A percentile compares a stretch with the other conserved stretches of the same genome.
These are phyloP conservation scores for Celoporthe dispersa DNA, from an alignment of 2,329 filamentous ascomycete genomes.

Conservation along the genomic window DNA sequence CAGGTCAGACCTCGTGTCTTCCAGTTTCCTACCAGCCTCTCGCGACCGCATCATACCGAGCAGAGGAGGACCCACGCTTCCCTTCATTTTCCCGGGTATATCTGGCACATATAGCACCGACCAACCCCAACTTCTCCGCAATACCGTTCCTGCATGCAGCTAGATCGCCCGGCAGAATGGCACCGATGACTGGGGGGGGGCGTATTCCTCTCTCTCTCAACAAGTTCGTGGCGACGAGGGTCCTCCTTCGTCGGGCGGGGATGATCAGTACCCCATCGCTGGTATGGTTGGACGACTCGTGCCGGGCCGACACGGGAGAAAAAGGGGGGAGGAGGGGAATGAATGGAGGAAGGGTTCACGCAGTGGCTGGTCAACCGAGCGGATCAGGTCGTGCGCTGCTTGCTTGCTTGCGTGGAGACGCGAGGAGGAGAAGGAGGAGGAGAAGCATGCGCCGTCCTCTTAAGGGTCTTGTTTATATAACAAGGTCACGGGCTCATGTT, in stretches of 20 bases:
- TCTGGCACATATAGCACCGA: not conserved
- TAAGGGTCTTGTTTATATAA: not conserved
- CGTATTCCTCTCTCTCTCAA: no score
- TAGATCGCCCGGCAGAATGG: conserved; percentile 11
- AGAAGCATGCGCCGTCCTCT: not conserved
- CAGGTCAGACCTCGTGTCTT: not conserved
- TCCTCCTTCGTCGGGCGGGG: not conserved
- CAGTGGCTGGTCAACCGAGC: not conserved
- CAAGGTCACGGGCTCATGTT: not conserved
- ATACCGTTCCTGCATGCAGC: not conserved
- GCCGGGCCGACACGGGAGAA: not conserved
- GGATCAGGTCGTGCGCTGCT: not conserved
- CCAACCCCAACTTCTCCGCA: conserved; percentile 19
- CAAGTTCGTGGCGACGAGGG: not conserved
- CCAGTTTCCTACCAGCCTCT: not conserved
- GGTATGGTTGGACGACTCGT: not conserved
- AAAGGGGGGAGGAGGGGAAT: not conserved
- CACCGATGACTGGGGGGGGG: not conserved
- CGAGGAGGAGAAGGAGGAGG: not conserved
- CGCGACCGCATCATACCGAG: not conserved
- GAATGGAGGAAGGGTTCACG: not conserved
- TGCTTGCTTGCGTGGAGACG: not conserved
- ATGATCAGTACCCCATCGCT: not conserved
- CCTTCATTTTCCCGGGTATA: not conserved
- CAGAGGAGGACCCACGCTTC: not conserved